Evolutionary conservation across 2,329 filamentous ascomycete species (phyloP).

Genomic region (Monosporascus sp.): DNA sequence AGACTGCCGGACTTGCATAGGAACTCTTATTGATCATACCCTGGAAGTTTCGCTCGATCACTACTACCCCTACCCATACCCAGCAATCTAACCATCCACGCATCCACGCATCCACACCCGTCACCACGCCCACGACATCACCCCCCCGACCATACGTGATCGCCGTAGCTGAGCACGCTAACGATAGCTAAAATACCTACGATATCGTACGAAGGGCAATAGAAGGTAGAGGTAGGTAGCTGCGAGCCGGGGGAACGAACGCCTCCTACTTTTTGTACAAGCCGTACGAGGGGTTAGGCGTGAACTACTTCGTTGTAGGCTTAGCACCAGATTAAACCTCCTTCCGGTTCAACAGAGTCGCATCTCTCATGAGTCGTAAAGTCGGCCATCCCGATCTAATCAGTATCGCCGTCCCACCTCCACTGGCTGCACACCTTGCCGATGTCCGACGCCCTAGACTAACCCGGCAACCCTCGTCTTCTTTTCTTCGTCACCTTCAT

Average conservation of each 20-base stretch:
- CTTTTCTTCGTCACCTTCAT: conserved; percentile 22
- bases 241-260: no score
- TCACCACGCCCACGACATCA: no score
- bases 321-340: neutral
- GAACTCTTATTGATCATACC: neutral
- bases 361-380: conserved; percentile 3
- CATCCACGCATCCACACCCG: neutral
- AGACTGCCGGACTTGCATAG: neutral
- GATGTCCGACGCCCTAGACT: conserved; percentile 21
- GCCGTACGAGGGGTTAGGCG: neutral
- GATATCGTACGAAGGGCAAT: no score
- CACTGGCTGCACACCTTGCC: conserved; percentile 14
- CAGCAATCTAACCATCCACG: neutral
- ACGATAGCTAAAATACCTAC: no score
- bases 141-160: no score
- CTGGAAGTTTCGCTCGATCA: neutral
- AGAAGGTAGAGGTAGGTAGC: no score
- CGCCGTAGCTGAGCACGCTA: no score
- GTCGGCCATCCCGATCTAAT: conserved; percentile 7
- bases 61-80: neutral
- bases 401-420: conserved; percentile 4
- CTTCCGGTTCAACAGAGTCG: neutral
- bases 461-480: conserved; percentile 11
- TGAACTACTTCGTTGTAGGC: neutral
- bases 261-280: neutral